phyloP scores from a whole-genome alignment of 768 basidiomycete species.

The Pseudohyphozyma bogoriensis region DNA sequence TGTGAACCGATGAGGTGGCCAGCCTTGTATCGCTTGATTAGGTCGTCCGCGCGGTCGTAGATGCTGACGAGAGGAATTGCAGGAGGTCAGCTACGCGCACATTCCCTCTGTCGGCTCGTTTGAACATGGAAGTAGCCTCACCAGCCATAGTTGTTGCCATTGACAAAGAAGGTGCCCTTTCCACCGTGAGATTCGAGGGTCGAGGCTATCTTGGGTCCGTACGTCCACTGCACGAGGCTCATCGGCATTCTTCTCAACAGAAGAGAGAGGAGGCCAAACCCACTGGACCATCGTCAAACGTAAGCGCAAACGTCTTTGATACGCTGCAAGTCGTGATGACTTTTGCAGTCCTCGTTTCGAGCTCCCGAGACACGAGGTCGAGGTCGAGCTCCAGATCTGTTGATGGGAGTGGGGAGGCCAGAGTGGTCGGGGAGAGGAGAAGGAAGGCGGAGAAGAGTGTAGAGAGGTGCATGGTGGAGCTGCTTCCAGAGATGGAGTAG shows the following conservation, averaged over 20 bases:
- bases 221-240: not conserved
- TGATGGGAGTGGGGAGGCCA: not conserved
- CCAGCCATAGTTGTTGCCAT: slow-evolving; percentile 28
- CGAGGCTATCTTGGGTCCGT: not conserved
- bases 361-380: not conserved
- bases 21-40: not conserved
- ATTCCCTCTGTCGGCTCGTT: not conserved
- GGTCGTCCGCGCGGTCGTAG: slow-evolving; percentile 12
- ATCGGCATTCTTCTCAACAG: not conserved
- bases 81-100: not conserved
- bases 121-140: no score
- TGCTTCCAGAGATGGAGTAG: no score
- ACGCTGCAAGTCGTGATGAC: slow-evolving; percentile 15
- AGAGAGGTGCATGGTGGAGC: no score
- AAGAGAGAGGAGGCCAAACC: not conserved
- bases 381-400: not conserved
- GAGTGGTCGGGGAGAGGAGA: not conserved
- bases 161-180: slow-evolving; percentile 16
- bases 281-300: slow-evolving; percentile 31
- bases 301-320: slow-evolving; percentile 17
- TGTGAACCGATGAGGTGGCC: slow-evolving; percentile 15
- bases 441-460: not conserved
- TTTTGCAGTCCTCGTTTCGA: not conserved
- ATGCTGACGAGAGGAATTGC: slow-evolving; percentile 14
- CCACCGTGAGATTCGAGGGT: not conserved